Evolutionary conservation across 148 eudicot genomes (phyloP).

Genomic region (Rhododendron vialii): DNA sequence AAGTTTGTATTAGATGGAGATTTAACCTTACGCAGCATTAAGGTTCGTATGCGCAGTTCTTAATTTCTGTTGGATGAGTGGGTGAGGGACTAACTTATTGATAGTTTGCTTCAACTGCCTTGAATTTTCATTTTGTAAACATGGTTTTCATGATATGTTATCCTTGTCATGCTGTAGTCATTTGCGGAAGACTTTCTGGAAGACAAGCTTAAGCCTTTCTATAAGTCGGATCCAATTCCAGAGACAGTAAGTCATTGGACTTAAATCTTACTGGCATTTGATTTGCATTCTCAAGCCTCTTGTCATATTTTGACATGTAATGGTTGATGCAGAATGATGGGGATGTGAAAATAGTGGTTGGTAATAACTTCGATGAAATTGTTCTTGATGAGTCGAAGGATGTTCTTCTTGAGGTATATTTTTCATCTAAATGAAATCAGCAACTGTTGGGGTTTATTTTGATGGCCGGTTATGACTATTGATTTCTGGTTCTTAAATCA

Average conservation of each 20-base stretch:
- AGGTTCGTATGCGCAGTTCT: conserved; percentile 33
- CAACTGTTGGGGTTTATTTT: background rate
- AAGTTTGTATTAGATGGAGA: conserved; percentile 63
- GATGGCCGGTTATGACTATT: background rate
- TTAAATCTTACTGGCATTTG: background rate
- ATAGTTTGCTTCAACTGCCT: background rate
- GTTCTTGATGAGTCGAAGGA: conserved; percentile 95
- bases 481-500: conserved; percentile 15
- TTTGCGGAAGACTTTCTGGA: conserved; percentile 69
- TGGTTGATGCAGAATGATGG: conserved; percentile 60
- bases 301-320: conserved; percentile 2
- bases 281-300: conserved; percentile 1
- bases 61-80: background rate
- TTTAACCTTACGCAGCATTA: conserved; percentile 51
- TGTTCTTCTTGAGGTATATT: conserved; percentile 85
- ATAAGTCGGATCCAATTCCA: conserved; percentile 91
- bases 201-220: conserved; percentile 83
- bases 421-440: background rate
- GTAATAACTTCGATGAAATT: conserved; percentile 83
- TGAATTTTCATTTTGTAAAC: background rate
- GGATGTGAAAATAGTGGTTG: conserved; percentile 87
- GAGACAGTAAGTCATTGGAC: conserved; percentile 56
- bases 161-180: conserved; percentile 33
- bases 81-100: background rate
- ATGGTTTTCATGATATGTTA: background rate